Evolutionary conservation across 495 filamentous ascomycete genomes (phyloP), one percentile per base, ranked within the genome.

Genomic region (Neurospora sp.): DNA sequence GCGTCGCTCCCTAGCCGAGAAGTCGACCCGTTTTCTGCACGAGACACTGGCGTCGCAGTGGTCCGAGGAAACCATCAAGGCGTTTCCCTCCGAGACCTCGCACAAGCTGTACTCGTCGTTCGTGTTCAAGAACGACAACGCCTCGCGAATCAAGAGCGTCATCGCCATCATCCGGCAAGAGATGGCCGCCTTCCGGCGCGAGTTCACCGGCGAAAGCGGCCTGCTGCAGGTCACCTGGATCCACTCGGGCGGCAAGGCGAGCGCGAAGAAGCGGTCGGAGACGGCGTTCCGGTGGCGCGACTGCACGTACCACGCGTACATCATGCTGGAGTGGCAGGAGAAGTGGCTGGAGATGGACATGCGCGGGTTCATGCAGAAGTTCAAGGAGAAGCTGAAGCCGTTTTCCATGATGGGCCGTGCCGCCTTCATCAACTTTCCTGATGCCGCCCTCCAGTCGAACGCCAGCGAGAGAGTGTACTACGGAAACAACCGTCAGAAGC

Each of bases 1-100:
- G 69, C 77, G 75, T 7, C 66, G 79, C n/a, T 14, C 72, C 10
- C 37, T 78, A 3, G 14, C 39, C 1, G 79, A 81, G 20, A 72
- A 73, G n/a, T 81, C 79, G 12, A 76, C 77, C 1, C 79, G 76
- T 31, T 81, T 80, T 70, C 73, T 80, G 5, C 72, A 80, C 54
- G 79, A 81, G 39, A 80, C 78, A 0, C 78, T 81, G 9, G 78
- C 75, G 18, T 42, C 31, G n/a, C 79, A 81, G 73, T 80, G 79
- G 79, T 62, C 66, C 7, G 79, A 80, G 40, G 79, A 81, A 70
- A 77, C 74, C 40, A 70, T 69, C 31, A 71, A 72, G 46, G 71
- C 79, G 1, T 75, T 59, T 46, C 76, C 78, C 3, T 73, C 46
- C 12, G 76, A 77, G 37, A 72, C 39, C 14, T 73, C 72, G 18